Evolutionary conservation across 225 moss, liverwort and hornwort species (phyloP).

Genomic region (Polytrichum commune): DNA sequence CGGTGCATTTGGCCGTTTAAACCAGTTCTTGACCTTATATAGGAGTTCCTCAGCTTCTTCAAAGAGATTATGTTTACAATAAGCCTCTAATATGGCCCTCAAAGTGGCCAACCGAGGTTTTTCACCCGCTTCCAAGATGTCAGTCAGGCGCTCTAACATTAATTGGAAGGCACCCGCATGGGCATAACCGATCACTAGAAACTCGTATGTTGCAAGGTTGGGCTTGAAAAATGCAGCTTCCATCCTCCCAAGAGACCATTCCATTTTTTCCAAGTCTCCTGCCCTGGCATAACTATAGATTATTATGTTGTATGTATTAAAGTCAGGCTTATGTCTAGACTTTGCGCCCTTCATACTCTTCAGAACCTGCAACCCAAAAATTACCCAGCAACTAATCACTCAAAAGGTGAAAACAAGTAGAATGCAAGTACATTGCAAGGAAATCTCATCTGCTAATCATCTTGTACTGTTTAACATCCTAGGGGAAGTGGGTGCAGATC

Average conservation of each 20-base stretch:
- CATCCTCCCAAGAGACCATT: conserved; percentile 58
- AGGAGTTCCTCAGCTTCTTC: conserved; percentile 64
- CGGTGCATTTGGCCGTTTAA: conserved; percentile 45
- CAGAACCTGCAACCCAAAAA: conserved; percentile 41
- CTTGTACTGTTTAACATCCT: no score
- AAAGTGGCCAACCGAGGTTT: conserved; percentile 54
- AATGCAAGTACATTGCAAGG: no score
- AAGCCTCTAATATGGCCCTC: conserved; percentile 60
- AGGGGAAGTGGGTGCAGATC: no score
- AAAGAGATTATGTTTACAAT: conserved; percentile 48
- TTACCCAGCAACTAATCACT: not conserved
- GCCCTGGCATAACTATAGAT: conserved; percentile 77
- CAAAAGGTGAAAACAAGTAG: conserved; percentile 13
- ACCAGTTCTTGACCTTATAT: conserved; percentile 34
- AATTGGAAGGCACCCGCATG: conserved; percentile 43
- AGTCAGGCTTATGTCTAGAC: conserved; percentile 49
- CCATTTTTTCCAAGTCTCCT: conserved; percentile 69
- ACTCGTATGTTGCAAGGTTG: conserved; percentile 59
- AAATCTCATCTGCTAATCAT: no score
- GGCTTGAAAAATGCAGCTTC: conserved; percentile 36
- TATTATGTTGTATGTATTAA: conserved; percentile 75
- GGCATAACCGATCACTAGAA: conserved; percentile 70
- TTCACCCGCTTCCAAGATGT: conserved; percentile 37
- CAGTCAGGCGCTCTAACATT: conserved; percentile 46
- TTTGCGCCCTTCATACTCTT: conserved; percentile 49